A percentile compares a stretch with the other conserved stretches of the same genome.
Conservation (phyloP, 331 rosid genomes). For the Erythrophleum ivorense region DNA sequence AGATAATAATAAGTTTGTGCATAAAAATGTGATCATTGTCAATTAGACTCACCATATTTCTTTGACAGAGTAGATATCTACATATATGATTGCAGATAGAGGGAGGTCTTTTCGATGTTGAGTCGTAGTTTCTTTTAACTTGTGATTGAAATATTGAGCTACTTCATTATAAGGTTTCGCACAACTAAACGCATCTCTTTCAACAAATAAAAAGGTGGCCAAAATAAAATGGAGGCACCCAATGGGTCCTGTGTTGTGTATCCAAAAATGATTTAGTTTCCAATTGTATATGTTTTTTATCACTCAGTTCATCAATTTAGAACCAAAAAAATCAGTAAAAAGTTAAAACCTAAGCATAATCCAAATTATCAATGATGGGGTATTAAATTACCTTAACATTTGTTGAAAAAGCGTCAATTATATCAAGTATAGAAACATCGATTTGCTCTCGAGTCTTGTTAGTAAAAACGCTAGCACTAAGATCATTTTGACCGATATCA, state of each 20-base stretch:
- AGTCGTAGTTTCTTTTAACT: slow-evolving; percentile 46
- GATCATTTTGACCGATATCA: slow-evolving; percentile 72
- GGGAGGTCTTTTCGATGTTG: slow-evolving; percentile 51
- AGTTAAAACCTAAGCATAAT: background rate
- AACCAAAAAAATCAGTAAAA: background rate
- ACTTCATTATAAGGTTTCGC: slow-evolving; percentile 54
- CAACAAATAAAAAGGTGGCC: slow-evolving; percentile 18
- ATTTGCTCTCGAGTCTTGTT: slow-evolving; percentile 41
- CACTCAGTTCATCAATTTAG: background rate
- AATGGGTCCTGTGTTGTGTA: slow-evolving; percentile 65
- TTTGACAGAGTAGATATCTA: slow-evolving; percentile 53
- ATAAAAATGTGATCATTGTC: background rate
- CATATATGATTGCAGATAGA: slow-evolving; percentile 54
- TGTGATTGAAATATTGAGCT: slow-evolving; percentile 44
- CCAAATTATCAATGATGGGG: background rate
- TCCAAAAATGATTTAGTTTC: slow-evolving; percentile 61
- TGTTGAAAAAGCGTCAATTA: slow-evolving; percentile 39
- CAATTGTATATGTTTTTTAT: slow-evolving; percentile 39
- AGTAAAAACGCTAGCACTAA: slow-evolving; percentile 23
- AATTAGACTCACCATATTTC: slow-evolving; percentile 48
- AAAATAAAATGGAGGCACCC: slow-evolving; percentile 52
- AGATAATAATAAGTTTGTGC: background rate
- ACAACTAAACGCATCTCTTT: slow-evolving; percentile 52
- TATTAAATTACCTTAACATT: slow-evolving; percentile 47
- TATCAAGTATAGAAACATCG: slow-evolving; percentile 45